These are phyloP conservation scores for Acorus gramineus DNA, from an alignment of 106 monocot genomes.

Conservation along the genomic window DNA sequence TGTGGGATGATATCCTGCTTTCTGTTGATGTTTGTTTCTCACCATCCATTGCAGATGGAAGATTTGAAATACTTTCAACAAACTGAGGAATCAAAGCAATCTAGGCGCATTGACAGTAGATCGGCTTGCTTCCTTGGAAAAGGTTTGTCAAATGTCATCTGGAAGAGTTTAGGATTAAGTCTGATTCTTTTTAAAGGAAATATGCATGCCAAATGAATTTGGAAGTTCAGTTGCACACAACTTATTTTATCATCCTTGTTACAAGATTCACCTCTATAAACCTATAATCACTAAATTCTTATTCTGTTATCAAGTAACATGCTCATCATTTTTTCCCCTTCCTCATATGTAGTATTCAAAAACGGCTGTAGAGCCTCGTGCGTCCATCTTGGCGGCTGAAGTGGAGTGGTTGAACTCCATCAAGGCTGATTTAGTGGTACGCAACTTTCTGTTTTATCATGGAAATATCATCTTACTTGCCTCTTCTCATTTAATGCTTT, in stretches of 20 bases:
- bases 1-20: not conserved
- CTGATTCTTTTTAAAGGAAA: not conserved
- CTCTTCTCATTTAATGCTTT: no score
- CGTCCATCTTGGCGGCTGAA: constrained; percentile 73
- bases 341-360: constrained; percentile 55
- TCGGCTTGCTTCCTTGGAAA: constrained; percentile 60
- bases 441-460: not conserved
- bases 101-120: constrained; percentile 73
- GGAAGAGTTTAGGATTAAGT: no score
- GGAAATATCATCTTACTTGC: no score
- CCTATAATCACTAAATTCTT: no score
- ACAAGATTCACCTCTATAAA: no score
- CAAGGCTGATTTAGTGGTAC: constrained; percentile 91
- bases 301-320: not conserved
- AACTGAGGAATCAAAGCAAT: constrained; percentile 79
- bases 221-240: no score
- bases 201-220: no score
- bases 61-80: constrained; percentile 84
- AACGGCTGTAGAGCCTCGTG: constrained; percentile 75
- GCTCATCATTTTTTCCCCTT: not conserved
- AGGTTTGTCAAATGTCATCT: constrained; percentile 35
- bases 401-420: constrained; percentile 86
- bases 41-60: constrained; percentile 55
- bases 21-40: constrained; percentile 7
- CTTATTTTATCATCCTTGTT: no score